Percentiles rank a stretch among this genome's conserved stretches.
These are phyloP conservation scores for Clavispora santaluciae DNA, from an alignment of 805 yeast genomes.

Conservation along the genomic window DNA sequence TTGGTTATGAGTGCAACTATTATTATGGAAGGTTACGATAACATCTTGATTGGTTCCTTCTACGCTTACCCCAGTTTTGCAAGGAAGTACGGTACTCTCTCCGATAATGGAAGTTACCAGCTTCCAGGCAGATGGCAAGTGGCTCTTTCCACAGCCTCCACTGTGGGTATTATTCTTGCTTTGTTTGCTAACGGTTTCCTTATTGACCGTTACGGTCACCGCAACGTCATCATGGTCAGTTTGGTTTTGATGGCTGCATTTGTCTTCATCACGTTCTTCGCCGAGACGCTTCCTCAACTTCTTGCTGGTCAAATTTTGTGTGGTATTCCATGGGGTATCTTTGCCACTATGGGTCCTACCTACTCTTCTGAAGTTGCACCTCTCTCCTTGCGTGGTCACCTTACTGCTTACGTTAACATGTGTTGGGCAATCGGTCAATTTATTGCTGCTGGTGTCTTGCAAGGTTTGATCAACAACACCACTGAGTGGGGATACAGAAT, in stretches of 20 bases:
- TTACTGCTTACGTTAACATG: conserved; percentile 46
- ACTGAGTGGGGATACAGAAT: conserved; percentile 41
- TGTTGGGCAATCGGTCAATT: conserved; percentile 59
- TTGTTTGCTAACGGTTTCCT: conserved; percentile 38
- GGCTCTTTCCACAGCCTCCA: conserved; percentile 10
- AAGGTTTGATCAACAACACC: conserved; percentile 24
- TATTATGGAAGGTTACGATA: conserved; percentile 12
- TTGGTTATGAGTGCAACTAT: conserved; percentile 8
- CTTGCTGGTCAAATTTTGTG: conserved; percentile 40
- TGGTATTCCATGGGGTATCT: conserved; percentile 54
- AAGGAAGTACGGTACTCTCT: conserved; percentile 4
- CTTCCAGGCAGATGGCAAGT: conserved; percentile 20
- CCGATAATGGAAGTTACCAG: conserved; percentile 3
- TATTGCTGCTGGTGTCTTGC: conserved; percentile 47
- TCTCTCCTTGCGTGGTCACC: conserved; percentile 42
- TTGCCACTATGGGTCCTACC: conserved; percentile 46
- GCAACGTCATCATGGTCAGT: conserved; percentile 26
- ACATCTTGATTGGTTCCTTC: conserved; percentile 8
- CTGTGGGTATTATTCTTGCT: conserved; percentile 36
- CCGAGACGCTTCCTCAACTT: conserved; percentile 34
- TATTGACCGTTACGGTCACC: conserved; percentile 42
- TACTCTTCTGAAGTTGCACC: conserved; percentile 61
- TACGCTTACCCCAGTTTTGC: conserved; percentile 9
- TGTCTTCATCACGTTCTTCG: conserved; percentile 45
- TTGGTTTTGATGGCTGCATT: conserved; percentile 29